Evolutionary conservation across 257 asterid genomes (phyloP).

Genomic region (Primulina tabacum): DNA sequence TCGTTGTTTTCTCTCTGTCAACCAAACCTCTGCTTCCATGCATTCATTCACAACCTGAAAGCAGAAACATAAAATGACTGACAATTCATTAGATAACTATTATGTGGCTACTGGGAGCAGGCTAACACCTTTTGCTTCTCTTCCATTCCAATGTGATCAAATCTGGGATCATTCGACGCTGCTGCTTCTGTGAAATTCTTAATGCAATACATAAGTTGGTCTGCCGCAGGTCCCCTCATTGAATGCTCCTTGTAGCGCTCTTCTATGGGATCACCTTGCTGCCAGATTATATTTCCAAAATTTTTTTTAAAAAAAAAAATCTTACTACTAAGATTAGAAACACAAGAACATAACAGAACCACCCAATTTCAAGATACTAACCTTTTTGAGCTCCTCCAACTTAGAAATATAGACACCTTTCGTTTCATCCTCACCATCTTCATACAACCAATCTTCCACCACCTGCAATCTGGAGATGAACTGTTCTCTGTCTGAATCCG

Average conservation of each 20-base stretch:
- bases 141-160: constrained; percentile 55
- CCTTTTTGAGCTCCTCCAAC: constrained; percentile 81
- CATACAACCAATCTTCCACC: constrained; percentile 95
- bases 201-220: constrained; percentile 33
- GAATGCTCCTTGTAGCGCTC: not conserved
- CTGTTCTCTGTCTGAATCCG: constrained; percentile 74
- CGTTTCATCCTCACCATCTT: constrained; percentile 97
- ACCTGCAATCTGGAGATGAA: constrained; percentile 71
- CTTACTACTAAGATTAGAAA: not conserved
- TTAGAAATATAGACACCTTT: constrained; percentile 70
- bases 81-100: too few species aligned
- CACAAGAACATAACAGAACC: not conserved
- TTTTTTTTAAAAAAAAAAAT: too few species aligned
- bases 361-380: not conserved
- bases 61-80: not conserved
- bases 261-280: constrained; percentile 48
- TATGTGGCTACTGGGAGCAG: too few species aligned
- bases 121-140: constrained; percentile 27
- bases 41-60: constrained; percentile 79
- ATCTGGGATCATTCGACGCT: constrained; percentile 35
- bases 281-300: constrained; percentile 1
- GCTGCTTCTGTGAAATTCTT: constrained; percentile 45
- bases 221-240: not conserved
- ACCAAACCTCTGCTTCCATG: constrained; percentile 86
- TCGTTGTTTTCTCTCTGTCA: constrained; percentile 72